These are phyloP conservation scores for Penicillium verrucosum DNA, from an alignment of 2,329 filamentous ascomycete genomes.

Conservation along the genomic window DNA sequence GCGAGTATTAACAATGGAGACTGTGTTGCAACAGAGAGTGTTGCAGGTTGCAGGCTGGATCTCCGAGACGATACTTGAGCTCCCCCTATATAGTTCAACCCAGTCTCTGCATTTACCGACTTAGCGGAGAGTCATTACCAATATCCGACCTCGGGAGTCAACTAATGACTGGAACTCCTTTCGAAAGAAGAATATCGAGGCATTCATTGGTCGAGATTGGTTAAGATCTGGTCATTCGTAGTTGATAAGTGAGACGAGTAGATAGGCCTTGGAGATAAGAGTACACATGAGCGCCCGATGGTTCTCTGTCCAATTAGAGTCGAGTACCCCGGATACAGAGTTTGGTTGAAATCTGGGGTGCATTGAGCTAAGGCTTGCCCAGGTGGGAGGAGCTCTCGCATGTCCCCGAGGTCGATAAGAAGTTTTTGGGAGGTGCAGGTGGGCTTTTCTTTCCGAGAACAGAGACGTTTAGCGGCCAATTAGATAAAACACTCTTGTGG, in stretches of 20 bases:
- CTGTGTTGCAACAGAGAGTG: neutral
- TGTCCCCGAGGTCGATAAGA: neutral
- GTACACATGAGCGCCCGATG: constrained; percentile 2
- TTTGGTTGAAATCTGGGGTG: constrained; percentile 12
- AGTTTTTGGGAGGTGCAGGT: constrained; percentile 1
- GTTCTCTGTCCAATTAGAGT: constrained; percentile 10
- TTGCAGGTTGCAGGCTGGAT: neutral
- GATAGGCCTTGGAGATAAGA: constrained; percentile 7
- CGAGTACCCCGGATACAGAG: constrained; percentile 5
- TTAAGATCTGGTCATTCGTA: constrained; percentile 1
- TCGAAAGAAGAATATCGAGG: constrained; percentile 8
- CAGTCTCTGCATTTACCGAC: neutral
- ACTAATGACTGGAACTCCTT: constrained; percentile 5
- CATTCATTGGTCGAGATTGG: constrained; percentile 14
- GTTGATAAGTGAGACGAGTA: constrained; percentile 1
- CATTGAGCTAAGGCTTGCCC: constrained; percentile 1
- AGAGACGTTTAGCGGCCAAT: fast-evolving
- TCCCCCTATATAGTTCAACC: constrained; percentile 12
- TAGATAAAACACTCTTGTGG: neutral
- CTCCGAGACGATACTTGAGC: neutral
- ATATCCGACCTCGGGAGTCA: neutral
- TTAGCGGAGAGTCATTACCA: neutral
- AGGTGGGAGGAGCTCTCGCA: constrained; percentile 11
- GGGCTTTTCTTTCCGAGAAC: neutral
- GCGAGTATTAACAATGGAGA: too few species aligned